Evolutionary conservation across 2,329 filamentous ascomycete genomes (phyloP).

Genomic region (Neofusicoccum kwambonambiense): DNA sequence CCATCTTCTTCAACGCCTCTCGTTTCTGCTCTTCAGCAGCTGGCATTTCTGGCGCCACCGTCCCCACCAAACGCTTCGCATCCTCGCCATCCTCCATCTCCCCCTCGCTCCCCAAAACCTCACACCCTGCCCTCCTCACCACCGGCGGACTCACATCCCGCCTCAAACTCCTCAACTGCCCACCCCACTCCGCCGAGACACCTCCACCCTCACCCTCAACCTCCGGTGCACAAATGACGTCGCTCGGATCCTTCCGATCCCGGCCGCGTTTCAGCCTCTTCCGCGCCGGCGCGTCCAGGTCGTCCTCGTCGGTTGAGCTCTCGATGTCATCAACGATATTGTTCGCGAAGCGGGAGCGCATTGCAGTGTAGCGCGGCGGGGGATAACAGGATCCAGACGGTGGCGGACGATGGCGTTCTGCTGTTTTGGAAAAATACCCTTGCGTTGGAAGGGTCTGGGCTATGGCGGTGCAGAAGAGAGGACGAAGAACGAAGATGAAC

Average conservation of each 20-base stretch:
- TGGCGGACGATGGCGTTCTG: too few species aligned
- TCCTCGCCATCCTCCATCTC: background rate
- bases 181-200: background rate
- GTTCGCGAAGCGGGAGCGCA: too few species aligned
- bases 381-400: too few species aligned
- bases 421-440: too few species aligned
- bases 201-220: background rate
- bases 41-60: too few species aligned
- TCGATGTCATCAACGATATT: background rate
- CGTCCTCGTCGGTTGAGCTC: background rate
- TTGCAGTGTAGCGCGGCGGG: background rate
- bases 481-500: too few species aligned
- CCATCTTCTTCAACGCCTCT: background rate
- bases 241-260: too few species aligned
- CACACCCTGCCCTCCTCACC: background rate
- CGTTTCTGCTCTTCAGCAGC: too few species aligned
- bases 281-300: background rate
- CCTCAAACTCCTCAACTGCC: background rate
- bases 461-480: too few species aligned
- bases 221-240: background rate
- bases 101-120: too few species aligned
- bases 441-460: too few species aligned
- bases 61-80: background rate
- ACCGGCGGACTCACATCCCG: background rate
- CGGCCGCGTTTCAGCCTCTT: background rate